Evolutionary conservation across 148 eudicot genomes (phyloP), one percentile per base, ranked within the genome.

Genomic region (Arbutus unedo): DNA sequence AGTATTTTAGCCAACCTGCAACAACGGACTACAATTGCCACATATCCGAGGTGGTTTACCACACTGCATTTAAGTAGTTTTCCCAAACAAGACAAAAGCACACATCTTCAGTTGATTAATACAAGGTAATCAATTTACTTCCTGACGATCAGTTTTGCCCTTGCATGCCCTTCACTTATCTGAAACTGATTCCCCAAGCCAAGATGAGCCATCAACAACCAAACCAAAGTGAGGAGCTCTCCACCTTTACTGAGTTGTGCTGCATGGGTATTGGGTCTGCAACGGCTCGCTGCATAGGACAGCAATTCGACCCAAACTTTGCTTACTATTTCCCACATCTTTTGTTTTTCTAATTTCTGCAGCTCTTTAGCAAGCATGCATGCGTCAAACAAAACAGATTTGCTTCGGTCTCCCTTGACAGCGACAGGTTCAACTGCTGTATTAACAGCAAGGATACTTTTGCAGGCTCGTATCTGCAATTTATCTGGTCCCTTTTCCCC

Each of bases 201-300:
- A 9, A 75, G 9, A 78, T 83, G 85, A 56, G 85, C 79, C 85
- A 84, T 79, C 62, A 84, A 73, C 79, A 84, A 50, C 85, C 85
- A 84, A 73, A 84, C 74, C 49, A 72, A 4, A 18, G 79, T 79
- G 5, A 83, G 18, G 38, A 83, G 59, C 43, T 83, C 57, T n/a
- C 82, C 82, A 23, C 85, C 85, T 83, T 79, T 71, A 48, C 85
- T 70, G 3, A 83, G 82, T 47, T 79, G 73, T 3, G 78, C 78
- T 0, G 73, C 85, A 9, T 83, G 82, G 60, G 38, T 59, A 25
- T 14, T 44, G 18, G 81, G 71, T 43, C 77, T 78, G 71, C 81
- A 78, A 48, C 48, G 81, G 19, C 45, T 9, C 0, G 85, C 85
- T 5, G 78, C 82, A 38, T 72, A 72, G 9, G 55, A 78, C 8